Base-by-base conservation (phyloP, 2,329 filamentous ascomycete species). In the Fusarium sp. region DNA sequence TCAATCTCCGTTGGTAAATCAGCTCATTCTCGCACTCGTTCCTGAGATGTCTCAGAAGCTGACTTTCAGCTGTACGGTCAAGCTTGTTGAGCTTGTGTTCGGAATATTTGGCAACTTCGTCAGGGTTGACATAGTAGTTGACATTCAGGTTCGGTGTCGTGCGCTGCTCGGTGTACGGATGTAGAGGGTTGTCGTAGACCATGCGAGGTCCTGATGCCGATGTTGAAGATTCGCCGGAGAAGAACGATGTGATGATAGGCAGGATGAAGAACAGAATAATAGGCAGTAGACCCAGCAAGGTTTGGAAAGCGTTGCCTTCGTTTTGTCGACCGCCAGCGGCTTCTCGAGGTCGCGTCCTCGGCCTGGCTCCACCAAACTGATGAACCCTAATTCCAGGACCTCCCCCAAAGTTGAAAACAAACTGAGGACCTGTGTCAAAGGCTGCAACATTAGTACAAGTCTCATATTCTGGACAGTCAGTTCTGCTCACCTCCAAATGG, bases 381-480 rank as follows among this genome's bases (percentile, higher is more conserved):
- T 98, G 96, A 67, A 99, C 94, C 67, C 95, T 90, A 76, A 99
- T 91, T 23, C 95, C 95, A 6, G 95, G 94, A 11, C 94, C 93
- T 67, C 95, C 95, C 73, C 93, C 93, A 81, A 98, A 89, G 83
- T 98, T 98, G 83, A 98, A 98, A 59, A 97, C 93, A 80, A 98
- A 98, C 75, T 94, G 92, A 30, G 93, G 94, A 18, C 94, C 93
- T 67, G 87, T 88, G 77, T 94, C 92, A 81, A 95, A 94, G 44
- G 83, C 87, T 87, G 72, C 30, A 56, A 56, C 49, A 73, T 80
- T 64, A 78, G 78, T 53, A 37, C 35, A 38, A 32, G 44, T 57
- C 56, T 41, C 8, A 30, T 30, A 10, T 26, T 40, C 26, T 40
- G 17, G 17, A 15, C 13, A 41, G 26, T 20, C 27, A 30, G 18